Evolutionary conservation across 73 alveolate species (phyloP).

Genomic region (Stentor roeselii): DNA sequence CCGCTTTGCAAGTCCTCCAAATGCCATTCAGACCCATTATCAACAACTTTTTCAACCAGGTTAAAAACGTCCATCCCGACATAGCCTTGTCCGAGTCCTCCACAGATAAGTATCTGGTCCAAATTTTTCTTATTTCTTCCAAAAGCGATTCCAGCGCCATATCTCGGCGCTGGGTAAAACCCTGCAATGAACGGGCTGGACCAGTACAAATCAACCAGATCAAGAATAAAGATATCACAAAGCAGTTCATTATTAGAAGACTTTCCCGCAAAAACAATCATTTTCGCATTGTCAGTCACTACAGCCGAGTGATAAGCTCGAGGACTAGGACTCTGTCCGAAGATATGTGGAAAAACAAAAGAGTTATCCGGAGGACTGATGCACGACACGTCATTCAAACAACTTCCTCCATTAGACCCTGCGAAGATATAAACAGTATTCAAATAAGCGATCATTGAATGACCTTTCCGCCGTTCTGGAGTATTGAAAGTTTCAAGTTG

Average conservation of each 20-base stretch:
- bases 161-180: constrained; percentile 1
- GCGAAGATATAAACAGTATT: neutral
- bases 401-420: neutral
- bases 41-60: neutral
- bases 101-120: neutral
- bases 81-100: constrained; percentile 2
- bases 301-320: constrained; percentile 1
- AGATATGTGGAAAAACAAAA: neutral
- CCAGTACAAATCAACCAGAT: constrained; percentile 2
- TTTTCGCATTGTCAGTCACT: neutral
- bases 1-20: constrained; percentile 6
- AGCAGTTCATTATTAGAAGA: neutral
- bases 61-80: constrained; percentile 15
- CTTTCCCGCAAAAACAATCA: constrained; percentile 8
- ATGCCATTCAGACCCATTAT: neutral
- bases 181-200: constrained; percentile 20
- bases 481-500: neutral
- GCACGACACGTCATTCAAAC: neutral
- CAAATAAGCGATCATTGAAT: neutral
- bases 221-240: constrained; percentile 7
- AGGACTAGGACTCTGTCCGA: constrained; percentile 13
- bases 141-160: constrained; percentile 9
- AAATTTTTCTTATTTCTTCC: neutral
- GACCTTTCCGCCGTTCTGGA: constrained; percentile 5
- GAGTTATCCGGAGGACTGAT: neutral